Base-by-base conservation (phyloP, 2,329 filamentous ascomycete genomes). In the Chalaropsis thielavioides region DNA sequence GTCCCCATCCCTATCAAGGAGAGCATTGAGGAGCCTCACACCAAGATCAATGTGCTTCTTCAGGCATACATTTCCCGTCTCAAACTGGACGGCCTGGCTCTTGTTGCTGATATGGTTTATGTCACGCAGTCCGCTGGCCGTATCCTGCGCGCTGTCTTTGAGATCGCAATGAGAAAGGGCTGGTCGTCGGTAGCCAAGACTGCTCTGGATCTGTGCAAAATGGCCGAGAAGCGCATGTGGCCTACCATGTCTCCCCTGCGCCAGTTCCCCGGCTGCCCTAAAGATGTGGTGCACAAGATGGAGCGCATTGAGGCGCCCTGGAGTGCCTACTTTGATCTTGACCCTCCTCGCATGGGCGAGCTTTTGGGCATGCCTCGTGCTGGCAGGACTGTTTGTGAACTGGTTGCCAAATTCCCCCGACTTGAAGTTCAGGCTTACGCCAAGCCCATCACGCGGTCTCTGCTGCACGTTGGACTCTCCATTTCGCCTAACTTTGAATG, bases 161-260 rank as follows among this genome's bases (percentile, higher is more conserved):
- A 99, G 76, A 97, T 99, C 64, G 88, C 89, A n/a, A 77, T 99
- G 69, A 95, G 92, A 77, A 96, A 96, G 75, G 92, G 92, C 41
- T 99, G 92, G 92, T 85, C 94, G 0, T 87, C 86, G 17, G 94
- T 97, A 2, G 90, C 94, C 8, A 96, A 94, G 77, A 90, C 88
- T 68, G 92, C 94, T 0, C 79, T 99, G 51, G 90, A 96, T 71
- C 81, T 99, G 63, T 99, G 95, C 78, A 99, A 99, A 78, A 97
- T 96, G 90, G 94, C 92, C 0, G 94, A 99, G 78, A 96, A 96
- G 80, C 84, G 95, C 61, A 99, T 99, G 95, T 99, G 94, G 94
- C 92, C 92, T 15, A 97, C 92, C 5, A 99, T 97, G 94, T 90
- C 90, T 44, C 94, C 95, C 11, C 80, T 99, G 40, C 85, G 94